Evolutionary conservation across 2,329 filamentous ascomycete species (phyloP).

Genomic region (Sarocladiaceae sp.): DNA sequence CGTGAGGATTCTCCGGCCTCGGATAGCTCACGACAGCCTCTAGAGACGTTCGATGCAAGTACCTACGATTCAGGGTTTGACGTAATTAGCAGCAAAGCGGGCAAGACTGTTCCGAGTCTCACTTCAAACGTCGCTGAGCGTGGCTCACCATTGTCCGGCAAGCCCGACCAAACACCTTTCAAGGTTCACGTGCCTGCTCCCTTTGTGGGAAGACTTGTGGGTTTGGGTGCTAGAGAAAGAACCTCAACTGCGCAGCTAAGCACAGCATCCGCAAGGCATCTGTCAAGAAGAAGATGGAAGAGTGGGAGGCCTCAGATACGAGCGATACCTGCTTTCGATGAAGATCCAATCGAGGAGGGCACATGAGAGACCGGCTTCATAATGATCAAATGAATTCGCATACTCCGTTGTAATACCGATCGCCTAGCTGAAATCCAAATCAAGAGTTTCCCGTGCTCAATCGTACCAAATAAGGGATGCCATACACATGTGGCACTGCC

Average conservation of each 20-base stretch:
- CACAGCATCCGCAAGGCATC: too few species aligned
- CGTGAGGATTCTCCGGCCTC: not conserved
- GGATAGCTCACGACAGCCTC: conserved; percentile 15
- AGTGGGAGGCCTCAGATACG: conserved; percentile 26
- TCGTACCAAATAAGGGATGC: not conserved
- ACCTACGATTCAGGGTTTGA: not conserved
- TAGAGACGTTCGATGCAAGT: conserved; percentile 4
- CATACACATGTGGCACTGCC: not conserved
- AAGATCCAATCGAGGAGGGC: conserved; percentile 26
- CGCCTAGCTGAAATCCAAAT: conserved; percentile 2
- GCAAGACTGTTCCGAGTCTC: not conserved
- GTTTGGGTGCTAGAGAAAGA: conserved; percentile 4
- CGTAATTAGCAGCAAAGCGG: not conserved
- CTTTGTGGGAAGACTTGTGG: conserved; percentile 25
- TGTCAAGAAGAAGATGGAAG: conserved; percentile 16
- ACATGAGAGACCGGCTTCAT: not conserved
- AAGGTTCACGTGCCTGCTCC: conserved; percentile 23
- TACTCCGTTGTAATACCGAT: conserved; percentile 1
- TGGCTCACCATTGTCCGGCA: not conserved
- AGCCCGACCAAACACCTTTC: conserved; percentile 15
- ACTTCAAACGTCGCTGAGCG: not conserved
- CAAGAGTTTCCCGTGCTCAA: not conserved
- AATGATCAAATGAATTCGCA: not conserved
- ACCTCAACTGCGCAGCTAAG: conserved; percentile 2
- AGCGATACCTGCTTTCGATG: conserved; percentile 24